Evolutionary conservation across 257 asterid genomes (phyloP).

Genomic region (Nicotiana sylvestris): DNA sequence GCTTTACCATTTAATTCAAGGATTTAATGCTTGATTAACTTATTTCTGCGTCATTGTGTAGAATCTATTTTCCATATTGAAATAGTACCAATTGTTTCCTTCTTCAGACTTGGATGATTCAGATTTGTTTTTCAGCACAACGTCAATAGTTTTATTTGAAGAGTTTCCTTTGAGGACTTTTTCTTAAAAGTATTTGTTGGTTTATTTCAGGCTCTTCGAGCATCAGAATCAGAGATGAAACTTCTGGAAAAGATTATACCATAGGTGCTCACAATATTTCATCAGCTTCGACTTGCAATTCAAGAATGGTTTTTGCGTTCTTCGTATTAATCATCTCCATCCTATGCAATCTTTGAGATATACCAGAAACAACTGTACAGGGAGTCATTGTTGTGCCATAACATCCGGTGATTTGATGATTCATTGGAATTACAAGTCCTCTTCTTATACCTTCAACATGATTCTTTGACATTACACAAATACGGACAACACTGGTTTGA

Average conservation of each 20-base stretch:
- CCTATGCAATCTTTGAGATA: constrained; percentile 26
- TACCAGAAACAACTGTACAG: not conserved
- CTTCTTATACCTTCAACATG: constrained; percentile 7
- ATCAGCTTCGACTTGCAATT: constrained; percentile 30
- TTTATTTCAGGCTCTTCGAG: constrained; percentile 61
- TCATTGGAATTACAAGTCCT: constrained; percentile 20
- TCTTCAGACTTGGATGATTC: not conserved
- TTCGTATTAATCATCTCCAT: constrained; percentile 31
- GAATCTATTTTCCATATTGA: not conserved
- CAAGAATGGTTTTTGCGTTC: constrained; percentile 30
- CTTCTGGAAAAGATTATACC: constrained; percentile 42
- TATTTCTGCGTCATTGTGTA: not conserved
- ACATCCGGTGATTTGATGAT: constrained; percentile 5
- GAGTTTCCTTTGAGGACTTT: not conserved
- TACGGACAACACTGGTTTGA: not conserved
- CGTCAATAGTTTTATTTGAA: not conserved
- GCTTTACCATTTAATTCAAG: not conserved
- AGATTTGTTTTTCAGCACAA: not conserved
- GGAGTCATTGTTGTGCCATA: not conserved
- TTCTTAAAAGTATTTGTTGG: not conserved
- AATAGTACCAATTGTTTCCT: not conserved
- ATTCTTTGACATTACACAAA: constrained; percentile 13
- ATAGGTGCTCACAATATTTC: constrained; percentile 59
- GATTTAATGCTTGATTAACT: not conserved
- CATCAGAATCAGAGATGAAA: constrained; percentile 64